Evolutionary conservation across 345 rosid species (phyloP), one percentile per base, ranked within the genome.

Genomic region (Syzygium oleosum): DNA sequence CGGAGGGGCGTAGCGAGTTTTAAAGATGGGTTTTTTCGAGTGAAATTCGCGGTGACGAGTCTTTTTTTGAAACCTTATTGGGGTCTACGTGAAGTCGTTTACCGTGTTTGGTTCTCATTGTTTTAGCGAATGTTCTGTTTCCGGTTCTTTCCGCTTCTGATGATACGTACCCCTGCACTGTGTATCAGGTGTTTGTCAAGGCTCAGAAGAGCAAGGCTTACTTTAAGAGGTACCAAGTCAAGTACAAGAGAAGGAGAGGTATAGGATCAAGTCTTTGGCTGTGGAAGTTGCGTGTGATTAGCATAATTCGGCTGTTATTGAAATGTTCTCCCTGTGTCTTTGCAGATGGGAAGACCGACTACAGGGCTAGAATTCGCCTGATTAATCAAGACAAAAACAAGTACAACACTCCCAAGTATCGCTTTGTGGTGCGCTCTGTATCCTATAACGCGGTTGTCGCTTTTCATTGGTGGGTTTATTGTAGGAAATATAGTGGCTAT

Each of bases 301-400:
- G 23, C 16, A 5, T 25, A 68, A 73, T 58, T 34, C 2, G 15
- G 15, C 51, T 21, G 29, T 54, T 85, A 7, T 52, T 83, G 25
- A 25, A 88, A 83, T 78, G 53, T 31, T 41, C 52, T 86, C 27
- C 51, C 31, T 23, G 34, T 85, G 17, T 52, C 12, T 54, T 8
- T 86, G 51, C 90, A 96, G 99, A 87, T 88, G 99, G 99, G 21
- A 96, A 96, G 94, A 96, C 99, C 6, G 99, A 96, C 88, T 96
- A 96, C 80, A 90, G 98, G 52, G 98, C 98, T 14, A 94, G 99
- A 87, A 96, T 95, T 87, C 96, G 97, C 56, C 92, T 94, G 31
- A 94, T 94, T 84, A 96, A 96, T 89, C 97, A 96, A 86, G 97
- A 95, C 84, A 96, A 96, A 91, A 96, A 95, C 92, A 93, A 96